A percentile compares a stretch with the other conserved stretches of the same genome.
Conservation (phyloP, 495 filamentous ascomycete species). For the Cercophora sp. region DNA sequence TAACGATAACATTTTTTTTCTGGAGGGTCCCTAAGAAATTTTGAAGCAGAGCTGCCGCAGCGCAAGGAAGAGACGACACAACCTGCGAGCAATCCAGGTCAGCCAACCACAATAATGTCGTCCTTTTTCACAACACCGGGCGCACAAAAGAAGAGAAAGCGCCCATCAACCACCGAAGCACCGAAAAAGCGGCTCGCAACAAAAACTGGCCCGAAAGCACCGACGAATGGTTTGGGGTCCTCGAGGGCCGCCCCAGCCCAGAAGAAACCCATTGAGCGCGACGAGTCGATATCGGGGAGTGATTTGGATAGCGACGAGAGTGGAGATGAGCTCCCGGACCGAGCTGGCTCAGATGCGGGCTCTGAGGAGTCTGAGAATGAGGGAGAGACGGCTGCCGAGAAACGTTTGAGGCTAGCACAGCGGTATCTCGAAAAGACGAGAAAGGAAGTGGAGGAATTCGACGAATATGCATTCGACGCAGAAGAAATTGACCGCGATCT, state of each 20-base stretch:
- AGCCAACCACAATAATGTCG: slow-evolving; percentile 53
- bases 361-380: slow-evolving; percentile 54
- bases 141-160: slow-evolving; percentile 78
- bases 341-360: slow-evolving; percentile 41
- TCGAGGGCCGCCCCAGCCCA: slow-evolving; percentile 41
- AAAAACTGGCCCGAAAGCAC: slow-evolving; percentile 34
- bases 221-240: slow-evolving; percentile 37
- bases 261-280: slow-evolving; percentile 56
- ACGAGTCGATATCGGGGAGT: slow-evolving; percentile 84
- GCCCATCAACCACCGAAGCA: slow-evolving; percentile 35
- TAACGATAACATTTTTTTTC: slow-evolving; percentile 8
- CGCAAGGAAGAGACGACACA: slow-evolving; percentile 14
- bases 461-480: slow-evolving; percentile 76
- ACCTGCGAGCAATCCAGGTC: slow-evolving; percentile 6
- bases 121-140: slow-evolving; percentile 81
- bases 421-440: slow-evolving; percentile 87
- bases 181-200: slow-evolving; percentile 46
- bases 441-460: slow-evolving; percentile 58
- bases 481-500: slow-evolving; percentile 87
- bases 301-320: slow-evolving; percentile 55
- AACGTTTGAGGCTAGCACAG: slow-evolving; percentile 83
- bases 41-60: slow-evolving; percentile 3
- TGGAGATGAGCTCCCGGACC: slow-evolving; percentile 32
- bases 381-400: slow-evolving; percentile 81
- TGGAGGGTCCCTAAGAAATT: slow-evolving; percentile 7